A percentile compares a stretch with the other conserved stretches of the same genome.
Evolutionary conservation across 768 basidiomycete species (phyloP).

Genomic region (Galerina sulciceps): DNA sequence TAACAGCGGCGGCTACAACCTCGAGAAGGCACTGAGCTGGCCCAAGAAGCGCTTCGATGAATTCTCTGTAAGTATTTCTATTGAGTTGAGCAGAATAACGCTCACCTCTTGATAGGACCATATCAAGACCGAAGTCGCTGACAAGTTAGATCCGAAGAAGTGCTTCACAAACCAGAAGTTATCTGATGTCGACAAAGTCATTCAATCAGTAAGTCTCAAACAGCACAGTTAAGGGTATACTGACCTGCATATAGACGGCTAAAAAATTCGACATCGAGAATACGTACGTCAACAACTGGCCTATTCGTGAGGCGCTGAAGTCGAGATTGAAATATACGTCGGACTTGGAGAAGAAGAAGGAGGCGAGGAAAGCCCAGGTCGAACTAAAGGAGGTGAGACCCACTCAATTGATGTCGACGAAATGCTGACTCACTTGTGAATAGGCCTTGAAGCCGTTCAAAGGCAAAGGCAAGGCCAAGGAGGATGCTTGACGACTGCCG

Average conservation of each 20-base stretch:
- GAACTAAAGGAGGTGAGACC: not conserved
- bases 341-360: constrained; percentile 6
- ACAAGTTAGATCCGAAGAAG: not conserved
- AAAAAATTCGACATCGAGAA: not conserved
- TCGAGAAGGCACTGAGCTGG: constrained; percentile 3
- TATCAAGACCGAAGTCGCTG: not conserved
- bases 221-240: not conserved
- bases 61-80: not conserved
- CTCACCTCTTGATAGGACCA: not conserved
- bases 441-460: too few relatives aligned
- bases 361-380: not conserved
- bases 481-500: too few relatives aligned
- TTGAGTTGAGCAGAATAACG: not conserved
- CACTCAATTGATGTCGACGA: not conserved
- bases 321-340: not conserved
- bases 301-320: constrained; percentile 7
- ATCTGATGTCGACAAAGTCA: not conserved
- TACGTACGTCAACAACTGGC: constrained; percentile 5
- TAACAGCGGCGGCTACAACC: constrained; percentile 4
- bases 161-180: constrained; percentile 1
- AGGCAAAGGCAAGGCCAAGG: too few relatives aligned
- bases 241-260: not conserved
- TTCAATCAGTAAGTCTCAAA: not conserved
- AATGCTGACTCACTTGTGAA: too few relatives aligned
- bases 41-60: not conserved